A percentile compares a stretch with the other conserved stretches of the same genome.
These are phyloP conservation scores for Botrytis deweyae DNA, from an alignment of 2,329 filamentous ascomycete genomes.

Conservation along the genomic window DNA sequence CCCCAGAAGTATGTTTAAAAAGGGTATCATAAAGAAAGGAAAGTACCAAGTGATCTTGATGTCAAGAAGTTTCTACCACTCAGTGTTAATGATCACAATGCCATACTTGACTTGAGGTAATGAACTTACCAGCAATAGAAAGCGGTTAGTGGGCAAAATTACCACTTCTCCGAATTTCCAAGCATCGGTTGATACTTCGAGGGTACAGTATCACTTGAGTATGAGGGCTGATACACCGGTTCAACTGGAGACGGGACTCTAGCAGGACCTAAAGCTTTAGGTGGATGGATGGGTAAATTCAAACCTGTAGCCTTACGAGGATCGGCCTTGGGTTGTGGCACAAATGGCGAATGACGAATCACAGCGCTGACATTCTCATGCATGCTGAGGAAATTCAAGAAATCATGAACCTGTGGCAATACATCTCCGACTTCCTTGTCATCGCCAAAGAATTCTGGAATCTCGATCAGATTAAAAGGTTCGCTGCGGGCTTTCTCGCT, in stretches of 20 bases:
- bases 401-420: slow-evolving; percentile 60
- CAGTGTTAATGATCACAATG: neutral
- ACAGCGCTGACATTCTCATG: slow-evolving; percentile 63
- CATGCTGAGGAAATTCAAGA: slow-evolving; percentile 54
- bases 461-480: slow-evolving; percentile 76
- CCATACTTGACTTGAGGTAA: neutral
- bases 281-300: slow-evolving; percentile 13
- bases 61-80: neutral
- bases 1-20: neutral
- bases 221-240: neutral
- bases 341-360: slow-evolving; percentile 54
- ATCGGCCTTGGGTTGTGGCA: slow-evolving; percentile 23
- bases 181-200: slow-evolving; percentile 12
- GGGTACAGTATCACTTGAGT: slow-evolving; percentile 2
- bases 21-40: slow-evolving; percentile 21
- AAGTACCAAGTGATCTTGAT: slow-evolving; percentile 1
- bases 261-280: slow-evolving; percentile 5
- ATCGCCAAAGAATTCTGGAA: slow-evolving; percentile 71
- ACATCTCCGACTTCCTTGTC: slow-evolving; percentile 44
- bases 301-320: slow-evolving; percentile 14
- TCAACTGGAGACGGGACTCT: neutral
- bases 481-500: slow-evolving; percentile 76
- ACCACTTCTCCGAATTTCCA: slow-evolving; percentile 14
- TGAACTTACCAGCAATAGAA: neutral
- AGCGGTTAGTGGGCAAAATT: neutral